These are phyloP conservation scores for Microbotryomycetes sp. DNA, from an alignment of 1,284 basidiomycete genomes.

Conservation along the genomic window DNA sequence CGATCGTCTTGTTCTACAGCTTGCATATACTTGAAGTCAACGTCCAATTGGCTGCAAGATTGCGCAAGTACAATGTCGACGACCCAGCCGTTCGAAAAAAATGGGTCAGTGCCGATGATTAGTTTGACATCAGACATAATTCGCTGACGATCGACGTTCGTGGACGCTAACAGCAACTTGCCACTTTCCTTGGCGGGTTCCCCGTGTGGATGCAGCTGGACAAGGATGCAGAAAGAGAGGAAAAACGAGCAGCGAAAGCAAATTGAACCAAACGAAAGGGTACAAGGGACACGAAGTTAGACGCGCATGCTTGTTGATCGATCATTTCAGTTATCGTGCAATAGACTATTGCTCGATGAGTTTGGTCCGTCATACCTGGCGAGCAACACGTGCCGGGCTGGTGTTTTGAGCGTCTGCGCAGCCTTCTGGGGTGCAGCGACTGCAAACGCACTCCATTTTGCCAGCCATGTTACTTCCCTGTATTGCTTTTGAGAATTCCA, in stretches of 20 bases:
- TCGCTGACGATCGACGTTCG: not conserved
- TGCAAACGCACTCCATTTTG: too few species aligned
- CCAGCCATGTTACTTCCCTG: too few species aligned
- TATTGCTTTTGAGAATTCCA: too few species aligned
- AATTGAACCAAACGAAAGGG: constrained; percentile 3
- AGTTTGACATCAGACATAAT: not conserved
- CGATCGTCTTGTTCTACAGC: not conserved
- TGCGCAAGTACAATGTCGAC: constrained; percentile 9
- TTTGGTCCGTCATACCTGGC: too few species aligned
- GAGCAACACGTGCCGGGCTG: too few species aligned
- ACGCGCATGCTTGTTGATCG: too few species aligned
- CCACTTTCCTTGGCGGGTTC: constrained; percentile 16
- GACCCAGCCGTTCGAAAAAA: not conserved
- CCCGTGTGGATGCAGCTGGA: constrained; percentile 15
- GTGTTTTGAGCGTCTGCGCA: too few species aligned
- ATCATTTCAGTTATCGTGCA: too few species aligned
- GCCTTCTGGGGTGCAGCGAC: too few species aligned
- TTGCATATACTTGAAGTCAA: not conserved
- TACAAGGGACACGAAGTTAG: constrained; percentile 2
- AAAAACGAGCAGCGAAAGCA: too few species aligned
- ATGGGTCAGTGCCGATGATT: not conserved
- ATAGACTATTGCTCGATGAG: too few species aligned
- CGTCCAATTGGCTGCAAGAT: not conserved
- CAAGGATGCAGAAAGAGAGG: constrained; percentile 4
- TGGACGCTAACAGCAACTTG: not conserved